phyloP scores from a whole-genome alignment of 1,139 yeast genomes.

The Blastobotrys capitulatus region DNA sequence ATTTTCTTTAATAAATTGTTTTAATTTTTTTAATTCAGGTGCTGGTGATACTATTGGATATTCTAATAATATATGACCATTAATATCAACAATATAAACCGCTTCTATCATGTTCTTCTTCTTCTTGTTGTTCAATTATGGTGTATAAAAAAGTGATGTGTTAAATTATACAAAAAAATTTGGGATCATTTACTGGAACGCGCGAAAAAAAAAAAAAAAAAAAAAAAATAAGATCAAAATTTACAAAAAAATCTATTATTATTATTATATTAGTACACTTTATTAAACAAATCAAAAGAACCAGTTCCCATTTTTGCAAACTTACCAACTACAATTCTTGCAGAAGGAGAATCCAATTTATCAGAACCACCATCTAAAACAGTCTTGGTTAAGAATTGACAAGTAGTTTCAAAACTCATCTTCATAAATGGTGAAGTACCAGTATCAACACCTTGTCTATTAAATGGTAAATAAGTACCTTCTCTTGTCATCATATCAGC shows the following conservation, averaged over 20 bases:
- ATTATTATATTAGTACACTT: not conserved
- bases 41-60: slow-evolving; percentile 47
- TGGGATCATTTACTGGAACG: no score
- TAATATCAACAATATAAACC: slow-evolving; percentile 56
- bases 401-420: slow-evolving; percentile 98
- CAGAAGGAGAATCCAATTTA: slow-evolving; percentile 85
- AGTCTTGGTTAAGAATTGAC: slow-evolving; percentile 94
- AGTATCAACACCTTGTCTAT: slow-evolving; percentile 96
- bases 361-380: slow-evolving; percentile 91
- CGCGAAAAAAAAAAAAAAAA: no score
- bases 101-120: slow-evolving; percentile 48
- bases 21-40: slow-evolving; percentile 45
- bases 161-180: no score
- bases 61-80: slow-evolving; percentile 52
- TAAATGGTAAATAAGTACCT: slow-evolving; percentile 93
- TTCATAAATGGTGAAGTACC: slow-evolving; percentile 95
- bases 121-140: no score
- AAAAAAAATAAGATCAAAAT: not conserved
- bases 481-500: slow-evolving; percentile 99
- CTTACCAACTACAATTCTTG: slow-evolving; percentile 92
- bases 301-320: slow-evolving; percentile 94
- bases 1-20: slow-evolving; percentile 24
- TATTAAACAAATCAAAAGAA: slow-evolving; percentile 65
- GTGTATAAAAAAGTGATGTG: no score
- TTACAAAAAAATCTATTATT: no score